A percentile compares a stretch with the other conserved stretches of the same genome.
Evolutionary conservation across 176 grass and related monocot species (phyloP).

Genomic region (Pontederia crassipes): DNA sequence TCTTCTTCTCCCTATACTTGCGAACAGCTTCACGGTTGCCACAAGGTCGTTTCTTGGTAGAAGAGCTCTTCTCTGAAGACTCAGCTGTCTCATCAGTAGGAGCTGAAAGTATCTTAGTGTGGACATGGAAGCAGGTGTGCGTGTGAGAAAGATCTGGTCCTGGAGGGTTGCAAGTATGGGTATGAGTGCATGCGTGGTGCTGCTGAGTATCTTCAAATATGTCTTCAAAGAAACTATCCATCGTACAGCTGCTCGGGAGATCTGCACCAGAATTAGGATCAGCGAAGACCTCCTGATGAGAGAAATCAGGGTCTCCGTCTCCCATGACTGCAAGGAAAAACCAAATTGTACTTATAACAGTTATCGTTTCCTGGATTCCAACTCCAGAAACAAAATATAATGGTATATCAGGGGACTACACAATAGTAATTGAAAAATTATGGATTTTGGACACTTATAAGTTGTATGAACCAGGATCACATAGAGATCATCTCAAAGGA

Average conservation of each 20-base stretch:
- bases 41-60: constrained; percentile 23
- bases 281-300: not conserved
- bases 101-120: constrained; percentile 56
- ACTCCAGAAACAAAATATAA: too few species aligned
- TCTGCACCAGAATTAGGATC: constrained; percentile 3
- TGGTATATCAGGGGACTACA: too few species aligned
- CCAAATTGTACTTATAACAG: too few species aligned
- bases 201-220: constrained; percentile 32
- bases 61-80: constrained; percentile 3
- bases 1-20: constrained; percentile 98
- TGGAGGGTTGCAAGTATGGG: constrained; percentile 70
- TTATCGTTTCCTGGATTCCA: too few species aligned
- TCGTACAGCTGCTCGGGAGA: constrained; percentile 27
- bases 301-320: constrained; percentile 1
- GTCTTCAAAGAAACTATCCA: constrained; percentile 53
- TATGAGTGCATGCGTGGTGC: constrained; percentile 68
- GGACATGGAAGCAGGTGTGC: constrained; percentile 69
- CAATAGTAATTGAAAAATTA: too few species aligned
- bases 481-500: too few species aligned
- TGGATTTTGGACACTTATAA: too few species aligned
- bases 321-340: not conserved
- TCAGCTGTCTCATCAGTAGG: not conserved
- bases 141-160: constrained; percentile 53
- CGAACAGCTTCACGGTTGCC: constrained; percentile 83
- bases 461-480: too few species aligned